Conservation (phyloP, 305 asterid genomes). For the Fraxinus albicans region DNA sequence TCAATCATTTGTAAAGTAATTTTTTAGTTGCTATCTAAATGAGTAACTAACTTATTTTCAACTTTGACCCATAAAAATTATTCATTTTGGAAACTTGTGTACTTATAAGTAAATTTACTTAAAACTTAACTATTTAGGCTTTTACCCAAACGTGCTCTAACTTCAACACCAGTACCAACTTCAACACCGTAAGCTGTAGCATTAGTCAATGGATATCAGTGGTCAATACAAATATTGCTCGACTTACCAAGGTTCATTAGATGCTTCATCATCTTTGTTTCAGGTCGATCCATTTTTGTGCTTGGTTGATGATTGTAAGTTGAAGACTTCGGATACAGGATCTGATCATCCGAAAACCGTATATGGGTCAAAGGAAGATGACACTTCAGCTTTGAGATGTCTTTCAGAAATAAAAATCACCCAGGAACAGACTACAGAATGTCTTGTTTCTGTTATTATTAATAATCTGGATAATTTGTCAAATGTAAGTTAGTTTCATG, state of each 20-base stretch:
- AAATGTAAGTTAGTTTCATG: constrained; percentile 43
- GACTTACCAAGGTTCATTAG: neutral
- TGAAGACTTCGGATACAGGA: constrained; percentile 58
- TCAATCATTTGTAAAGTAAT: neutral
- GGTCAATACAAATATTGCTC: neutral
- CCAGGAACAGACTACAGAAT: constrained; percentile 57
- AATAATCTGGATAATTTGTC: constrained; percentile 55
- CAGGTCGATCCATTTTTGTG: constrained; percentile 92
- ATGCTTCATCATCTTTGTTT: constrained; percentile 13
- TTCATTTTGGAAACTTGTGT: neutral
- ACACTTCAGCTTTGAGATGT: constrained; percentile 55
- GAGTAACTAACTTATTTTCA: neutral
- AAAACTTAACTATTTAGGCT: neutral
- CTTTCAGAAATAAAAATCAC: constrained; percentile 65
- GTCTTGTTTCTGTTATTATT: constrained; percentile 62
- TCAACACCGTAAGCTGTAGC: neutral
- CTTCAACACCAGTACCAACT: neutral
- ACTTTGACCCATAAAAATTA: neutral
- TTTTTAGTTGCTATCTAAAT: neutral
- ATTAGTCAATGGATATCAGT: neutral
- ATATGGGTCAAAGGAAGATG: constrained; percentile 88
- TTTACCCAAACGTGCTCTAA: neutral
- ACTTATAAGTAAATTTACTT: neutral
- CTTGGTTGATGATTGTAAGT: constrained; percentile 80
- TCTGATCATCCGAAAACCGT: constrained; percentile 31